These are phyloP conservation scores for Acanthamoeba royreba DNA, from an alignment of 208 protist genomes.

Conservation along the genomic window DNA sequence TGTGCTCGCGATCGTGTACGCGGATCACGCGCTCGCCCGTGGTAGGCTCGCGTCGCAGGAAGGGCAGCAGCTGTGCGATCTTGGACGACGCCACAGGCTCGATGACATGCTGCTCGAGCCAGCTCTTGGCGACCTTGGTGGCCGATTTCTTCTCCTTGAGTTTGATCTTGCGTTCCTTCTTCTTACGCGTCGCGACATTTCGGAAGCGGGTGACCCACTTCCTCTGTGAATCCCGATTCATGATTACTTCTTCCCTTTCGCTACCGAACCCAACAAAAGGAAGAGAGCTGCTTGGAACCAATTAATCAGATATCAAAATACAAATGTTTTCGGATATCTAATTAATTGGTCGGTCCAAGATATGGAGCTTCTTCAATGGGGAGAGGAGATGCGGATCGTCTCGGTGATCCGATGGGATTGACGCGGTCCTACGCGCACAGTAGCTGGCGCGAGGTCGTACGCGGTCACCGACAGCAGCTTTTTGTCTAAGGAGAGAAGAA, in stretches of 20 bases:
- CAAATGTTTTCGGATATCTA: too few species aligned
- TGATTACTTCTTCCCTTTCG: background rate
- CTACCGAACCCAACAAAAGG: background rate
- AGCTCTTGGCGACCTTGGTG: background rate
- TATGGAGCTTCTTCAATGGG: too few species aligned
- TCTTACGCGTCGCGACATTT: background rate
- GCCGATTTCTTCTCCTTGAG: conserved; percentile 16
- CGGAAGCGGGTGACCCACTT: conserved; percentile 42
- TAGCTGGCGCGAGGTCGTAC: too few species aligned
- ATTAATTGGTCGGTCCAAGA: too few species aligned
- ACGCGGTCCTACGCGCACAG: too few species aligned
- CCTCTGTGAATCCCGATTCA: background rate
- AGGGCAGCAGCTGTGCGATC: background rate
- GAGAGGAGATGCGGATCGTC: too few species aligned
- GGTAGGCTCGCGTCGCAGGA: background rate
- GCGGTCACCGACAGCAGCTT: too few species aligned
- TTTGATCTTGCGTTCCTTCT: conserved; percentile 27
- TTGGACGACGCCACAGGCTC: background rate
- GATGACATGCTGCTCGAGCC: conserved; percentile 3
- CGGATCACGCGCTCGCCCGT: background rate
- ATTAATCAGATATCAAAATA: too few species aligned
- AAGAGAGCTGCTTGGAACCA: background rate
- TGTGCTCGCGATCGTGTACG: background rate
- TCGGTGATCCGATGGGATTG: too few species aligned
- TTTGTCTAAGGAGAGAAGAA: too few species aligned